Evolutionary conservation across 2,329 filamentous ascomycete genomes (phyloP), one percentile per base, ranked within the genome.

Genomic region (Coniochaeta pulveracea): DNA sequence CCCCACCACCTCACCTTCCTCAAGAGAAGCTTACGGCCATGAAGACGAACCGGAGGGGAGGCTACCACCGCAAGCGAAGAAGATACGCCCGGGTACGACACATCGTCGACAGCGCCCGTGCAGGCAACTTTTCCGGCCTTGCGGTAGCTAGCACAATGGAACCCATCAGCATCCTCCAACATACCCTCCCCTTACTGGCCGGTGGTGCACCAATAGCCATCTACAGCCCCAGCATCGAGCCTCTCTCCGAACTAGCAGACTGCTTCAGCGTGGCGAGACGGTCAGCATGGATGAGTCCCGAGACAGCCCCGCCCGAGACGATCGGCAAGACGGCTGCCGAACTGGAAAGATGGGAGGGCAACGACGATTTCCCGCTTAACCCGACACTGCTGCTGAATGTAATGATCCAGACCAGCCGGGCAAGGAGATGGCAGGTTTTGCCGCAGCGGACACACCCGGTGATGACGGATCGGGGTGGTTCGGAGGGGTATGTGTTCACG

Each of bases 381-480:
- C 91, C 91, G 1, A 82, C 85, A 3, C 58, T 94, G 33, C 55
- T 98, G 4, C 69, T 96, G 1, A 84, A 80, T 1, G 77, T 85
- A 1, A 75, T 70, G 10, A 65, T 98, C 34, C 88, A 96, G 59
- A 91, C 79, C 3, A 83, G 80, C 30, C 69, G 85, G 10, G 78
- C 82, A 5, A 69, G 82, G 40, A 67, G 74, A 34, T 96, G 85
- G 84, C 91, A 98, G 61, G 88, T 95, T 2, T 56, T 98, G 29
- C 91, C 91, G 0, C 84, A 85, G 1, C 66, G 91, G 34, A 96
- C 91, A 34, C 91, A 98, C 60, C 91, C 91, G 6, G 57, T 93
- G 35, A 98, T 98, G 91, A 94, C 84, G 38, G 77, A 77, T 23
- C 71, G 73, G 25, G 91, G 91, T 14, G 89, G 89, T 1, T 76